These are phyloP conservation scores for Aquilaria agallochum DNA, from an alignment of 441 rosid species.

Conservation along the genomic window DNA sequence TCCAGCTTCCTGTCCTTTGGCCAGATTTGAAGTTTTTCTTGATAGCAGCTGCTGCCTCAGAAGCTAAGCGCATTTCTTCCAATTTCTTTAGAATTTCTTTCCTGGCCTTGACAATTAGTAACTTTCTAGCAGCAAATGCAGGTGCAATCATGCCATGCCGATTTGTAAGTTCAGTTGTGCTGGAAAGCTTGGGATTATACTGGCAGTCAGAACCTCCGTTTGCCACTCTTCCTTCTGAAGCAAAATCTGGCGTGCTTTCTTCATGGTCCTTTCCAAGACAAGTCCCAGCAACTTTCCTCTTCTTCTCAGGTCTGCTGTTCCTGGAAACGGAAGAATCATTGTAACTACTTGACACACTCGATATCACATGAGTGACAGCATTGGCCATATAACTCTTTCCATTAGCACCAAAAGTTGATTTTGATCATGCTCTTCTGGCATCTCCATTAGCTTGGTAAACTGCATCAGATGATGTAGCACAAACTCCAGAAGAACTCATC, in stretches of 20 bases:
- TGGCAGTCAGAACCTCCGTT: constrained; percentile 33
- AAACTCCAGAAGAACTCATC: not conserved
- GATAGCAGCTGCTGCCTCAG: constrained; percentile 31
- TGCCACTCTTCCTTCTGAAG: constrained; percentile 35
- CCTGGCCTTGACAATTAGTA: constrained; percentile 79
- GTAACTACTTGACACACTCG: constrained; percentile 25
- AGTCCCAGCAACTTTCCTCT: constrained; percentile 58
- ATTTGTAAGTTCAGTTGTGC: constrained; percentile 38
- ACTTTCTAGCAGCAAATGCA: constrained; percentile 76
- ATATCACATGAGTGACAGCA: constrained; percentile 22
- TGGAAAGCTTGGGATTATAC: constrained; percentile 40
- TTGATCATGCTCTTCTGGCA: constrained; percentile 31
- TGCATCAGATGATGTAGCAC: constrained; percentile 28
- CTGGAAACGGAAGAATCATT: constrained; percentile 38
- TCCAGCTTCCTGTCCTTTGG: constrained; percentile 22
- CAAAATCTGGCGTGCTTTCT: constrained; percentile 35
- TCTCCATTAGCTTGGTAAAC: constrained; percentile 59
- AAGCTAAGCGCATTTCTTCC: constrained; percentile 53
- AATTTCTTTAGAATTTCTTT: constrained; percentile 57
- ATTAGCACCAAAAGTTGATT: constrained; percentile 41
- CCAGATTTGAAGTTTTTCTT: constrained; percentile 4
- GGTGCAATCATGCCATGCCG: constrained; percentile 54
- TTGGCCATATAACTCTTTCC: constrained; percentile 43
- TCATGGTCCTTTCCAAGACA: constrained; percentile 44
- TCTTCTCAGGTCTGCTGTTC: constrained; percentile 64